These are phyloP conservation scores for Eimeria mitis DNA, from an alignment of 169 alveolate genomes.

Conservation along the genomic window DNA sequence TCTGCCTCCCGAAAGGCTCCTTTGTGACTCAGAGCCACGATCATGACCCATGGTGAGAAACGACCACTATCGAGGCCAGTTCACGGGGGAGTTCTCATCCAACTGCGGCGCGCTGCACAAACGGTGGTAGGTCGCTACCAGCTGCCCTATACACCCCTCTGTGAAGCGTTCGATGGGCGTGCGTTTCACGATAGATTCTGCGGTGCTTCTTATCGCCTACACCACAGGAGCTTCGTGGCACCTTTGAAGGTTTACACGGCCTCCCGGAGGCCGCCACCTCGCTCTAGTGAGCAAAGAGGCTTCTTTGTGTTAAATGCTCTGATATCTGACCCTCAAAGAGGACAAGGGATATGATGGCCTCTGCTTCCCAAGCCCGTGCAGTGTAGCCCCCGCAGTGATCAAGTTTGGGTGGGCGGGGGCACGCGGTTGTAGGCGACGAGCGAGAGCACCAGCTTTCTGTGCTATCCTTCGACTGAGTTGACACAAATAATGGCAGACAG, in stretches of 20 bases:
- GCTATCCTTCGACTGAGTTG: background rate
- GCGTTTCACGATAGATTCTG: background rate
- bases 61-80: background rate
- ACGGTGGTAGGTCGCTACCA: background rate
- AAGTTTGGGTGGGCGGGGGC: background rate
- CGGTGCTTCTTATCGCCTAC: background rate
- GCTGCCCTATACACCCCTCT: background rate
- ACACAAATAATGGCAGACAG: background rate
- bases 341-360: background rate
- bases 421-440: background rate
- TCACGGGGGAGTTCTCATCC: background rate
- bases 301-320: background rate
- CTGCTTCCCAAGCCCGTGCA: background rate
- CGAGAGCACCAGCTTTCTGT: background rate
- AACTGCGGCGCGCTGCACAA: background rate
- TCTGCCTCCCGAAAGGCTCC: conserved; percentile 75
- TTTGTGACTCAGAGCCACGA: conserved; percentile 64
- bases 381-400: background rate
- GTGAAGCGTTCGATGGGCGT: background rate
- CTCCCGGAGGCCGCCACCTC: background rate
- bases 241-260: background rate
- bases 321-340: background rate
- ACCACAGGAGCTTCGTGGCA: background rate
- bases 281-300: background rate
- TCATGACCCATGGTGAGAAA: conserved; percentile 57